These are phyloP conservation scores for Hyaloraphidium curvatum DNA, from an alignment of 192 early-diverging fungal genomes.

Conservation along the genomic window DNA sequence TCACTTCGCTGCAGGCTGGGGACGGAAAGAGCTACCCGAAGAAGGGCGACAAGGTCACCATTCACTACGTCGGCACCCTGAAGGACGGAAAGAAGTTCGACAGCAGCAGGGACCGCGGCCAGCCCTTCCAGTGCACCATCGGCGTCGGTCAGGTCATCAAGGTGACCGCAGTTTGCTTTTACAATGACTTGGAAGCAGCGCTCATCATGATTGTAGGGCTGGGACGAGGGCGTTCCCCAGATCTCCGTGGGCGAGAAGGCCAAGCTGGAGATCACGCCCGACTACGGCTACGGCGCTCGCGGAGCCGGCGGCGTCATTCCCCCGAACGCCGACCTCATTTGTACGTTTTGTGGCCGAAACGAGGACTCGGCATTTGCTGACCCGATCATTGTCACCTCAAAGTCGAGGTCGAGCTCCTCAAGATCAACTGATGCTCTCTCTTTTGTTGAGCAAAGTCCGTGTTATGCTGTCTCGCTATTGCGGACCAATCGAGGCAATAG, in stretches of 20 bases:
- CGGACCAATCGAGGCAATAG: no score
- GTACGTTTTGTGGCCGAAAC: no score
- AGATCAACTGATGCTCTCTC: slow-evolving; percentile 26
- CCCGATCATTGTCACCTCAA: no score
- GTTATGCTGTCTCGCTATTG: no score
- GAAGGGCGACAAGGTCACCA: slow-evolving; percentile 49
- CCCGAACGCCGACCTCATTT: slow-evolving; percentile 36
- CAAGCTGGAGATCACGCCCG: slow-evolving; percentile 34
- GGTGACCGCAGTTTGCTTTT: no score
- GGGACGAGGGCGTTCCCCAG: no score
- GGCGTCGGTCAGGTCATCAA: slow-evolving; percentile 36
- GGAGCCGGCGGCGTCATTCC: slow-evolving; percentile 39
- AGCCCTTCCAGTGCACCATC: slow-evolving; percentile 13
- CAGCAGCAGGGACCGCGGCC: slow-evolving; percentile 31
- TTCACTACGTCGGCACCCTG: slow-evolving; percentile 34
- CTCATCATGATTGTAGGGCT: no score
- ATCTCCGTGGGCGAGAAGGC: slow-evolving; percentile 32
- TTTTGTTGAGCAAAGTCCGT: no score
- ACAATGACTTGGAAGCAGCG: no score
- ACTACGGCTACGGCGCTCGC: slow-evolving; percentile 43
- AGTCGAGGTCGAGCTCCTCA: slow-evolving; percentile 35
- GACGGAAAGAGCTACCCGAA: slow-evolving; percentile 28
- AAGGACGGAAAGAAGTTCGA: slow-evolving; percentile 48
- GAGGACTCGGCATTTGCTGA: no score
- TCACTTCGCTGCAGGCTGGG: no score